phyloP scores from a whole-genome alignment of 1,139 yeast species.

The Petasospora rhodanensis region DNA sequence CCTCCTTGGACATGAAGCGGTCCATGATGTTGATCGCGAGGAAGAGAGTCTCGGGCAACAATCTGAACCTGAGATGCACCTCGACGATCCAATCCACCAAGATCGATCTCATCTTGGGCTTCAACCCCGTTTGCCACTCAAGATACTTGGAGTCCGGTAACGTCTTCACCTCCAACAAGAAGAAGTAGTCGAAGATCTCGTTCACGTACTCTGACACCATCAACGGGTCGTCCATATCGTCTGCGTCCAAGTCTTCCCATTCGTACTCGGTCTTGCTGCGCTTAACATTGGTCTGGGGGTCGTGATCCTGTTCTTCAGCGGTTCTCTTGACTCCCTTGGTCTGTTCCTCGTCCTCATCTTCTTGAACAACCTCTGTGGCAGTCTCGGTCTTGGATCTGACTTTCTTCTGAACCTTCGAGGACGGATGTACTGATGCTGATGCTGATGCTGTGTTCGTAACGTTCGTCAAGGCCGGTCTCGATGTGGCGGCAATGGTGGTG shows the following conservation, averaged over 20 bases:
- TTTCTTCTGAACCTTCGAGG: constrained; percentile 8
- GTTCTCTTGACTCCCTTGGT: constrained; percentile 16
- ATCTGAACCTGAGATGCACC: constrained; percentile 80
- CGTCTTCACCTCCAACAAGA: constrained; percentile 63
- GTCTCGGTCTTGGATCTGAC: constrained; percentile 7
- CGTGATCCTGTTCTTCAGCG: constrained; percentile 11
- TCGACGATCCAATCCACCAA: constrained; percentile 93
- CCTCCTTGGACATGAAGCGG: constrained; percentile 74
- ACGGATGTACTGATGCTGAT: constrained; percentile 1
- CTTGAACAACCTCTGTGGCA: constrained; percentile 1
- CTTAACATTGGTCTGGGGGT: constrained; percentile 12
- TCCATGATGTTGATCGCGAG: constrained; percentile 88
- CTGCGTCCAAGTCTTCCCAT: constrained; percentile 75
- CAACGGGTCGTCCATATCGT: constrained; percentile 78
- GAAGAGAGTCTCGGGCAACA: constrained; percentile 84
- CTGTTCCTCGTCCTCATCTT: constrained; percentile 1
- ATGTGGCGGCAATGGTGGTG: not conserved
- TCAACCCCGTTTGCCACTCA: constrained; percentile 58
- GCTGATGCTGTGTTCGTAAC: constrained; percentile 19
- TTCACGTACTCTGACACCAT: constrained; percentile 88
- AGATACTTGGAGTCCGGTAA: constrained; percentile 73
- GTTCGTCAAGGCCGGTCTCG: constrained; percentile 24
- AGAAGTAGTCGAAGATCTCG: constrained; percentile 77
- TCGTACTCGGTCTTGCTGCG: constrained; percentile 16
- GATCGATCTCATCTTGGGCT: constrained; percentile 84